Evolutionary conservation across 1,284 basidiomycete species (phyloP).

Genomic region (Ceratobasidium sp.): DNA sequence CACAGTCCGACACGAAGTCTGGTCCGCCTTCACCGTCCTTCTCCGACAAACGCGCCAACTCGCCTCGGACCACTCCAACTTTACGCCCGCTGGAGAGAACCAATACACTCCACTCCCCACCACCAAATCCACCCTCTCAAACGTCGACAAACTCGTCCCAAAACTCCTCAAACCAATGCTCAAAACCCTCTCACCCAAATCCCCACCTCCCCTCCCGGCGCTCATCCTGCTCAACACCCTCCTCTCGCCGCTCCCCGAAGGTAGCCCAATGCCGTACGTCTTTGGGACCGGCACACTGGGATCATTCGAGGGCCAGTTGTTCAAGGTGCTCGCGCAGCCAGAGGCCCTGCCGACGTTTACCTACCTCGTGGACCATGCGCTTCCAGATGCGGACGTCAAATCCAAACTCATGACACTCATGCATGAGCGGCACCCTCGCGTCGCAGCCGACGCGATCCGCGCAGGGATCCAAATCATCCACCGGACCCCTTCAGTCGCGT

Average conservation of each 20-base stretch:
- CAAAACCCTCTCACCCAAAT: conserved; percentile 31
- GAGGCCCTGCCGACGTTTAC: conserved; percentile 70
- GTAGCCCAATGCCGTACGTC: neutral
- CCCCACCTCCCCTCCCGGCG: conserved; percentile 25
- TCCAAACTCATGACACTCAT: conserved; percentile 77
- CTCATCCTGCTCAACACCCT: conserved; percentile 31
- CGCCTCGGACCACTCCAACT: neutral
- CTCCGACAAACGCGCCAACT: conserved; percentile 71
- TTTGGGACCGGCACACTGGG: neutral
- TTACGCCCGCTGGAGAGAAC: neutral
- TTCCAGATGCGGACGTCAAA: conserved; percentile 65
- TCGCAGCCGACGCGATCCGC: conserved; percentile 83
- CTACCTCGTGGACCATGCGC: conserved; percentile 63
- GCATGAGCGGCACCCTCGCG: conserved; percentile 73
- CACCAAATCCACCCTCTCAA: neutral
- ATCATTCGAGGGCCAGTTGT: conserved; percentile 15
- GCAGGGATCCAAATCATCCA: conserved; percentile 49
- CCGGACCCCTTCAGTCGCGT: neutral
- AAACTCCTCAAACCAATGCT: conserved; percentile 38
- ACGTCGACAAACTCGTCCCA: conserved; percentile 12
- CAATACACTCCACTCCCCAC: conserved; percentile 1
- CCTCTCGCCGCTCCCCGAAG: conserved; percentile 5
- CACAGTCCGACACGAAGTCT: conserved; percentile 92
- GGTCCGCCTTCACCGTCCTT: conserved; percentile 82
- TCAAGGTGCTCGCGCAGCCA: conserved; percentile 43